Conservation (phyloP, 805 yeast genomes). For the Ogataea degrootiae region DNA sequence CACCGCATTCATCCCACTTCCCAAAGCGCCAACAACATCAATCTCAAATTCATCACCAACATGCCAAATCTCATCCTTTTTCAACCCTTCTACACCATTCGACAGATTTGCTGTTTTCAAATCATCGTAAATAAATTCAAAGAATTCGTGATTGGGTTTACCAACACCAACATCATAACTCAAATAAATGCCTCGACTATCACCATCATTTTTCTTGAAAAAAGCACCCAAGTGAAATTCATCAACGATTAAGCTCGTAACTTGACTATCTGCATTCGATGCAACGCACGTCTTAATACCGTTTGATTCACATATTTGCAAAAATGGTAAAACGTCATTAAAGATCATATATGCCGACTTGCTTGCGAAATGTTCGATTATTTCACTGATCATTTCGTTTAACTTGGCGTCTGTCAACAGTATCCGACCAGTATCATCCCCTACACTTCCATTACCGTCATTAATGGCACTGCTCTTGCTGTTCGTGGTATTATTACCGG, state of each 20-base stretch:
- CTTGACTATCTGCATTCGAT: slow-evolving; percentile 61
- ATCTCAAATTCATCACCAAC: slow-evolving; percentile 58
- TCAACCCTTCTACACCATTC: background rate
- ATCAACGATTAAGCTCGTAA: slow-evolving; percentile 39
- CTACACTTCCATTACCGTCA: no score
- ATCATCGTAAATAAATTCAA: slow-evolving; percentile 33
- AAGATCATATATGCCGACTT: slow-evolving; percentile 48
- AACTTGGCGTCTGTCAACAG: background rate
- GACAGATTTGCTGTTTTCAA: background rate
- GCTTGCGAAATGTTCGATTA: slow-evolving; percentile 46
- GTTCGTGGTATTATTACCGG: background rate
- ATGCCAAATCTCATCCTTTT: slow-evolving; percentile 42
- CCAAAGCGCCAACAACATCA: slow-evolving; percentile 48
- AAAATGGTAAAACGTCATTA: slow-evolving; percentile 48
- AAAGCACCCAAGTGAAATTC: slow-evolving; percentile 38
- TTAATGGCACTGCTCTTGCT: no score
- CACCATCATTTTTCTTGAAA: slow-evolving; percentile 26
- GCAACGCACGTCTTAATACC: slow-evolving; percentile 38
- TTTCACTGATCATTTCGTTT: slow-evolving; percentile 36
- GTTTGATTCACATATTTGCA: slow-evolving; percentile 29
- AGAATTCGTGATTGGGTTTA: slow-evolving; percentile 52
- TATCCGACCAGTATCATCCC: background rate
- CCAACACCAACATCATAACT: slow-evolving; percentile 52
- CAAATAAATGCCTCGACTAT: slow-evolving; percentile 34
- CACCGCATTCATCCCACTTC: slow-evolving; percentile 61